Evolutionary conservation across 202 grass and related monocot genomes (phyloP), one percentile per base, ranked within the genome.

Genomic region (Carex sylvatica): DNA sequence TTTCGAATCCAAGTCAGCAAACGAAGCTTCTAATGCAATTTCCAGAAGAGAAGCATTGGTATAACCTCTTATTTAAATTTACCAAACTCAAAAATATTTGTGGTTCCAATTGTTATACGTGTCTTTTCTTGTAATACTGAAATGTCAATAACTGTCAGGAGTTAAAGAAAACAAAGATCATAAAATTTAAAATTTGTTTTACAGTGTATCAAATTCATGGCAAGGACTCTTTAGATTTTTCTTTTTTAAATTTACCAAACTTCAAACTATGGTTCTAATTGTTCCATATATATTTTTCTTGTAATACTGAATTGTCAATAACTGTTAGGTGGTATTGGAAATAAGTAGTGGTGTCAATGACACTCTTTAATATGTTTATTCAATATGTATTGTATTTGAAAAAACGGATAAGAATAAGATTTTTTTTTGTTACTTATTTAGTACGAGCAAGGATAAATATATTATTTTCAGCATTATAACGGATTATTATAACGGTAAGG

Each of bases 11-110:
- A 30, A 74, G 70, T 74, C 46, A 74, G 23, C 70, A 74, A 5
- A 74, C 11, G 70, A 74, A 74, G 70, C 70, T 53, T 54, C 70
- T 6, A 12, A 74, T 52, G 47, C 13, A 74, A 16, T 30, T 70
- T 74, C 44, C 20, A 18, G 46, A 26, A 74, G 70, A 52, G 12
- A 74, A 49, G 6, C 19, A 23, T 26, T 47, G 2, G 70, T 20
- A 24, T 73, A 9, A 69, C 2, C 10, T 14, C 12, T 49, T 22
- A 6, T 72, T 72, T 4, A 47, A 47, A 47, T 47, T 31, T 71
- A 71, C 19, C 40, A 71, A 49, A 71, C 20, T 38, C 2, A 12
- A 0, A 46, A 49, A 49, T 49, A 49, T 13, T 49, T 14, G 70
- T 73, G 70, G 67, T 22, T 70, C 2, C 18, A 33, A 33, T 6